A percentile compares a stretch with the other conserved stretches of the same genome.
Evolutionary conservation across 768 basidiomycete genomes (phyloP).

Genomic region (Hortiboletus campestris): DNA sequence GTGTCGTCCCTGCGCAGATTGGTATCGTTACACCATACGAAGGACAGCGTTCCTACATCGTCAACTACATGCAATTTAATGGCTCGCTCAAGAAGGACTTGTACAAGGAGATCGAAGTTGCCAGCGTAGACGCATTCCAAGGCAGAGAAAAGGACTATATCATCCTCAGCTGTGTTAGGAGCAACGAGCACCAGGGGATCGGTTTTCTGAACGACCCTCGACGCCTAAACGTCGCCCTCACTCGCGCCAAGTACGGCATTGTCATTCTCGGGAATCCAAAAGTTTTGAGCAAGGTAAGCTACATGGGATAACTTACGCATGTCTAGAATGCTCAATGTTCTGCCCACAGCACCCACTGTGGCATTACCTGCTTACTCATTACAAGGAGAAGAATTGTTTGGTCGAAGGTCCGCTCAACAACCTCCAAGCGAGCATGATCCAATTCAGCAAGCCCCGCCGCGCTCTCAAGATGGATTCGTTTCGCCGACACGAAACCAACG

Average conservation of each 20-base stretch:
- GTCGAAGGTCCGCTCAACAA: conserved; percentile 97
- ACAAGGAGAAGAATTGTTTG: conserved; percentile 91
- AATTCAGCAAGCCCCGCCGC: conserved; percentile 96
- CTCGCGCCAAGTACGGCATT: conserved; percentile 95
- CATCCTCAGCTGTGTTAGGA: conserved; percentile 94
- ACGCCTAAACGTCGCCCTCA: conserved; percentile 93
- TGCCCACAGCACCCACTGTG: conserved; percentile 84
- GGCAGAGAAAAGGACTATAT: conserved; percentile 99
- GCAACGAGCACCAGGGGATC: conserved; percentile 99
- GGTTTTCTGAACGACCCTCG: conserved; percentile 98
- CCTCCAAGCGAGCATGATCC: conserved; percentile 97
- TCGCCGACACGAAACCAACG: conserved; percentile 89
- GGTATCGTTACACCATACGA: conserved; percentile 99
- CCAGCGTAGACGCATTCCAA: conserved; percentile 98
- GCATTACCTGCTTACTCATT: conserved; percentile 97
- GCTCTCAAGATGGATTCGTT: conserved; percentile 92
- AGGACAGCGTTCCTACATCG: conserved; percentile 96
- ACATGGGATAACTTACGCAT: conserved; percentile 1
- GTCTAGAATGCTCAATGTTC: conserved; percentile 9
- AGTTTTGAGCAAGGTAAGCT: conserved; percentile 91
- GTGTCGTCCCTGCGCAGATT: conserved; percentile 92
- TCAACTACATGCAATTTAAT: conserved; percentile 99
- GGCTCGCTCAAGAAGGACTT: conserved; percentile 99
- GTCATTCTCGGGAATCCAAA: conserved; percentile 99
- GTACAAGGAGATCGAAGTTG: conserved; percentile 99